Conservation (phyloP, 257 asterid species). For the Solanum pimpinellifolium region DNA sequence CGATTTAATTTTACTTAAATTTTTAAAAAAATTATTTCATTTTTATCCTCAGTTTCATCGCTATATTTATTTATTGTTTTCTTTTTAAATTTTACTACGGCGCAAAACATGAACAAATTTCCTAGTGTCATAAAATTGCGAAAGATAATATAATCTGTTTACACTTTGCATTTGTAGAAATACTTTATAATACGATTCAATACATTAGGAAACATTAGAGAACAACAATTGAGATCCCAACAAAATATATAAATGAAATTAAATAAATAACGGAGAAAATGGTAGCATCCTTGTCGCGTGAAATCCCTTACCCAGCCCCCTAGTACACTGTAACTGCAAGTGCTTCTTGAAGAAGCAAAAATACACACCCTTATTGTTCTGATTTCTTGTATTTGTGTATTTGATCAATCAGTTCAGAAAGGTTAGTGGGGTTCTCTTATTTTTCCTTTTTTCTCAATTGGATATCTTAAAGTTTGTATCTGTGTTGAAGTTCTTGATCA, state of each 20-base stretch:
- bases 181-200: neutral
- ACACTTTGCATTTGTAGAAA: accelerated
- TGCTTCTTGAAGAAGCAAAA: neutral
- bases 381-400: neutral
- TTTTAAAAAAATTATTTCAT: too few relatives aligned
- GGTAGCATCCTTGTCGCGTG: neutral
- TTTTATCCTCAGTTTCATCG: too few relatives aligned
- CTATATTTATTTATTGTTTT: too few relatives aligned
- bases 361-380: neutral
- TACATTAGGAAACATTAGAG: neutral
- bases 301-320: neutral
- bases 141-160: too few relatives aligned
- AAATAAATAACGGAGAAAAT: too few relatives aligned
- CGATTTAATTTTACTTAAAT: too few relatives aligned
- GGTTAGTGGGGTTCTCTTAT: neutral
- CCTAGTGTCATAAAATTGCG: accelerated
- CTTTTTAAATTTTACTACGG: too few relatives aligned
- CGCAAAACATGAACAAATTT: accelerated
- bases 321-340: neutral
- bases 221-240: neutral
- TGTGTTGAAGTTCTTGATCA: neutral
- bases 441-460: neutral
- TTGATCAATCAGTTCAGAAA: neutral
- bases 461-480: neutral
- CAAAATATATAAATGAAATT: neutral